Conservation (phyloP, 495 filamentous ascomycete genomes). For the Glonium stellatum region DNA sequence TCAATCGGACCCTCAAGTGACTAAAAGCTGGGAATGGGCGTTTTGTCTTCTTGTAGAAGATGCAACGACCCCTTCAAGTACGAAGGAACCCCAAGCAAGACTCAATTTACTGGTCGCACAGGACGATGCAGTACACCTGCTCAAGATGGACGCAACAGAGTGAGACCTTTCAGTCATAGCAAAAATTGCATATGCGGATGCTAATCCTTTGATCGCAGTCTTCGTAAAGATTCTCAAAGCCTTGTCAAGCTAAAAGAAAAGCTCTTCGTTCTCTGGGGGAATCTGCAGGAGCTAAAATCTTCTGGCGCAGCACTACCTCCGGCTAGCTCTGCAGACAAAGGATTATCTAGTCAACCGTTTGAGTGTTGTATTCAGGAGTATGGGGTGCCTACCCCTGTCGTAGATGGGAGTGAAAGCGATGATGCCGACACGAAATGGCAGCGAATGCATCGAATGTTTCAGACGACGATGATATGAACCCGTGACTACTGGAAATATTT, state of each 20-base stretch:
- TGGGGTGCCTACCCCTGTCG: conserved; percentile 29
- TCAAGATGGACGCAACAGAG: conserved; percentile 62
- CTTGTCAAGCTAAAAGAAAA: conserved; percentile 56
- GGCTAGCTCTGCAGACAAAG: neutral
- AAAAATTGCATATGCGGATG: neutral
- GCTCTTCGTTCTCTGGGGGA: conserved; percentile 78
- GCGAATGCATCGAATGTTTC: conserved; percentile 49
- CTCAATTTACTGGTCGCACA: conserved; percentile 64
- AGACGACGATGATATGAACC: conserved; percentile 42
- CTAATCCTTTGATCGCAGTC: conserved; percentile 35
- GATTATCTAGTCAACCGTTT: conserved; percentile 44
- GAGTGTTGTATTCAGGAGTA: conserved; percentile 58
- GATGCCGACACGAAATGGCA: conserved; percentile 45
- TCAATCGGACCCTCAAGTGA: neutral
- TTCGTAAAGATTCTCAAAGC: conserved; percentile 43
- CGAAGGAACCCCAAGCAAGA: conserved; percentile 8
- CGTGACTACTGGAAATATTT: no score
- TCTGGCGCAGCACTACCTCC: conserved; percentile 1
- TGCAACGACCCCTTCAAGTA: conserved; percentile 7
- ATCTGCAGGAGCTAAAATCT: conserved; percentile 43
- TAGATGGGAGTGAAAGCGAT: conserved; percentile 39
- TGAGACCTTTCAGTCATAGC: conserved; percentile 33
- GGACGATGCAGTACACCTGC: conserved; percentile 55
- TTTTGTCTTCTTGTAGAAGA: conserved; percentile 34
- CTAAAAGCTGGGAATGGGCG: conserved; percentile 30